These are phyloP conservation scores for Botrytis pseudocinerea DNA, from an alignment of 2,329 filamentous ascomycete genomes.

Conservation along the genomic window DNA sequence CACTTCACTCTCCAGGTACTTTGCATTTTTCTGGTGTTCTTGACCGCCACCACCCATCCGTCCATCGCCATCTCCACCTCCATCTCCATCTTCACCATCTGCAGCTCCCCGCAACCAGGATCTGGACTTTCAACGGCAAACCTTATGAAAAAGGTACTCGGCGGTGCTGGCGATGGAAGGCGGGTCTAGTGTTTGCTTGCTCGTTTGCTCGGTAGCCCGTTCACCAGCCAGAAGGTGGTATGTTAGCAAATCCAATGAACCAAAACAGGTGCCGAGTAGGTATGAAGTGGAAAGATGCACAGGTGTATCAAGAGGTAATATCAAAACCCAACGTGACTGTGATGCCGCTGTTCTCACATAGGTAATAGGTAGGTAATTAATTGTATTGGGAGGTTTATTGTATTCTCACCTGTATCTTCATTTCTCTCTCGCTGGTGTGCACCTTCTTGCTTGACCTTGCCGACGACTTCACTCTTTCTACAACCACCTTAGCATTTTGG, in stretches of 20 bases:
- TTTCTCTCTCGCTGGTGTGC: neutral
- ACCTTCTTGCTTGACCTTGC: neutral
- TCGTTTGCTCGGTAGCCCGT: neutral
- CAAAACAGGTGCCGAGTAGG: neutral
- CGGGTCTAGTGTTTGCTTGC: neutral
- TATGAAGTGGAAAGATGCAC: neutral
- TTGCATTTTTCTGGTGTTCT: neutral
- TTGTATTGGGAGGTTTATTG: neutral
- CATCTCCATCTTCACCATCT: neutral
- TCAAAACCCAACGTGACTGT: neutral
- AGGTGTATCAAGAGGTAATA: neutral
- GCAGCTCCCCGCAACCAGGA: conserved; percentile 1
- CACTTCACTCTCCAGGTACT: neutral
- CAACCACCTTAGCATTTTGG: neutral
- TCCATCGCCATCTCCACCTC: neutral
- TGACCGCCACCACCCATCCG: neutral
- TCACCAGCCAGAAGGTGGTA: neutral
- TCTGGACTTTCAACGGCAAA: neutral
- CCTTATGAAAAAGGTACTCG: conserved; percentile 7
- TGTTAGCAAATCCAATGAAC: neutral
- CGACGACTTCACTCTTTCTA: neutral
- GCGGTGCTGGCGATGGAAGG: neutral
- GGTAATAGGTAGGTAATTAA: neutral
- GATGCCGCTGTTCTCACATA: neutral
- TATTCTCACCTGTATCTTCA: neutral